These are phyloP conservation scores for Quercus cerris DNA, from an alignment of 306 rosid species.

Conservation along the genomic window DNA sequence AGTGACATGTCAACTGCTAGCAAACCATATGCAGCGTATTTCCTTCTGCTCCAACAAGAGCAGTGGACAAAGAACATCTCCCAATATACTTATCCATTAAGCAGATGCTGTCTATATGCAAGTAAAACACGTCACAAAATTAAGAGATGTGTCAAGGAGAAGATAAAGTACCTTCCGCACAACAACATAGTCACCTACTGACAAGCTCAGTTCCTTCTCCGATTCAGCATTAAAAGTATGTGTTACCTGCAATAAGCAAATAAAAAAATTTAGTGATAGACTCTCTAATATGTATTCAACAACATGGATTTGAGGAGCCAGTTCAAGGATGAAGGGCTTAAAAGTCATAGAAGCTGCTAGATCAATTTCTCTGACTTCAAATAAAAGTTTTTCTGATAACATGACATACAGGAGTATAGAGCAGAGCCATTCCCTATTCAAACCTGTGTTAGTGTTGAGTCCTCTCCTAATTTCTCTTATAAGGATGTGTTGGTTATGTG, in stretches of 20 bases:
- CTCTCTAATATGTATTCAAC: not conserved
- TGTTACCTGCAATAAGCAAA: conserved; percentile 55
- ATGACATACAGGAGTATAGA: not conserved
- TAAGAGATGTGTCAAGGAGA: not conserved
- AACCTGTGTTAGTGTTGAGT: not conserved
- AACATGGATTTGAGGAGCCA: not conserved
- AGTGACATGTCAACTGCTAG: not conserved
- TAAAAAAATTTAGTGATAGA: not conserved
- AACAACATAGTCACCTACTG: conserved; percentile 82
- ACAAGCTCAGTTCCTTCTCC: conserved; percentile 87
- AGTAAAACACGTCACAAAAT: not conserved
- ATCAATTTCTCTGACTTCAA: not conserved
- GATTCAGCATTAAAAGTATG: conserved; percentile 67
- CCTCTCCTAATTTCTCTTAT: conserved; percentile 1
- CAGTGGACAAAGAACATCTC: not conserved
- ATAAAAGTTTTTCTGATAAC: not conserved
- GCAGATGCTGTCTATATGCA: not conserved
- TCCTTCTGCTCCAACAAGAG: not conserved
- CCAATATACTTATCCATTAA: not conserved
- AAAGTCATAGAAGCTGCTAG: not conserved
- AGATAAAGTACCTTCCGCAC: conserved; percentile 72
- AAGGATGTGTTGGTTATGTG: not conserved
- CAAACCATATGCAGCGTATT: not conserved
- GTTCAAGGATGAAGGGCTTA: conserved; percentile 1
- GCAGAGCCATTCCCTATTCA: not conserved